Evolutionary conservation across 352 stramenopile genomes (phyloP).

Genomic region (Phytophthora kernoviae): DNA sequence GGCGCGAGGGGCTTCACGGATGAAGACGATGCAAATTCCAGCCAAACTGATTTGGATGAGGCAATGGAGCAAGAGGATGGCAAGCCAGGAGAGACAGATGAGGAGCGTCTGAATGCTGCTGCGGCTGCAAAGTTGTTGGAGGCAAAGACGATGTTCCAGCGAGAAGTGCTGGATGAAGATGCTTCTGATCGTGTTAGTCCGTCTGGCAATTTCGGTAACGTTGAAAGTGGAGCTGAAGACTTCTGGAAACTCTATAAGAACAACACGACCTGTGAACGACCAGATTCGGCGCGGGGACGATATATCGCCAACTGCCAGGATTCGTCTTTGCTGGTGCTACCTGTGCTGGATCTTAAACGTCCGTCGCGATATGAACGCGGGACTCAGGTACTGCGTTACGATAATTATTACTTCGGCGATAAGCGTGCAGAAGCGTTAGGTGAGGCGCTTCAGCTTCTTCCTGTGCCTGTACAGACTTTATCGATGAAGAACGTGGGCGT

Average conservation of each 20-base stretch:
- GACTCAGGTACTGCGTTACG: conserved; percentile 51
- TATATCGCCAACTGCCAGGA: conserved; percentile 69
- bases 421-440: conserved; percentile 67
- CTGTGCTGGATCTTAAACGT: conserved; percentile 63
- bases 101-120: conserved; percentile 5
- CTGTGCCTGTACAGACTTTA: conserved; percentile 56
- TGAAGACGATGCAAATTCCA: conserved; percentile 2
- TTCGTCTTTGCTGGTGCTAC: conserved; percentile 63
- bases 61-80: conserved; percentile 1
- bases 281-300: conserved; percentile 55
- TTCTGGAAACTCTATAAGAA: conserved; percentile 72
- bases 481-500: conserved; percentile 81
- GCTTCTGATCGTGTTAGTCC: background rate
- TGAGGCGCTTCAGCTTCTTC: conserved; percentile 58
- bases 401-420: conserved; percentile 83
- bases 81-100: conserved; percentile 8
- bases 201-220: conserved; percentile 1
- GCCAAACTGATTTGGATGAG: background rate
- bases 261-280: conserved; percentile 40
- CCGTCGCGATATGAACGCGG: conserved; percentile 46
- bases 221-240: conserved; percentile 21
- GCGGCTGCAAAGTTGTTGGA: conserved; percentile 23
- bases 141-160: conserved; percentile 38
- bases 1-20: conserved; percentile 12
- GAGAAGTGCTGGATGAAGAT: conserved; percentile 57